Base-by-base conservation (phyloP, 1,284 basidiomycete species). In the Austropuccinia psidii region DNA sequence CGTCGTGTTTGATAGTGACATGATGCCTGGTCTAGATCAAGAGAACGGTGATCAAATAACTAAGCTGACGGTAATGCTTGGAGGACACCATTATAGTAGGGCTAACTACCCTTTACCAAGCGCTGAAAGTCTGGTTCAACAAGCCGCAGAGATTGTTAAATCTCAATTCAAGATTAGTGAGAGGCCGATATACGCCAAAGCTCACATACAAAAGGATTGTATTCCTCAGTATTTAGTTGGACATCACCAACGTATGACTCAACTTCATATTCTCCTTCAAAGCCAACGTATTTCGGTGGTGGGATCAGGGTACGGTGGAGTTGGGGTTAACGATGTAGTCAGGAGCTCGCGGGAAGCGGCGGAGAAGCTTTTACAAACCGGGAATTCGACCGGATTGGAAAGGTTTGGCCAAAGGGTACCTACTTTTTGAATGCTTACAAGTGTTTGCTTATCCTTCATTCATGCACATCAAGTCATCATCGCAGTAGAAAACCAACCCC, bases 51-150 rank as follows among this genome's bases (percentile, higher is more conserved):
- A 75, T 21, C 54, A 77, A 15, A 76, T 83, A 3, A 81, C 81
- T 21, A 96, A 96, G 80, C 80, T 96, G 75, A 94, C 94, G 0
- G 86, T 93, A 64, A 96, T 98, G 91, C 83, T 93, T 45, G 93
- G 94, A 15, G 93, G 93, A 0, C 90, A 90, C 0, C 86, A 89
- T 79, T 84, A 83, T 79, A 74, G 76, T 31, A 75, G 75, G 31
- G 27, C 15, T 6, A n/a, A 79, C 83, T 1, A 81, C 83, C 4
- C 81, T 82, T 75, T 74, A 73, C 1, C 76, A 76, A 13, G 54
- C 54, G 24, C 54, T 58, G 75, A 76, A 1, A 64, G 62, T 6
- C 69, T 74, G 49, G 74, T 76, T 21, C 4, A n/a, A 24, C 76
- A 62, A 24, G 82, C 84, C 24, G 78, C 85, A 17, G 79, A 80